phyloP scores from a whole-genome alignment of 2,329 filamentous ascomycete species.

The Pseudogymnoascus sp. region DNA sequence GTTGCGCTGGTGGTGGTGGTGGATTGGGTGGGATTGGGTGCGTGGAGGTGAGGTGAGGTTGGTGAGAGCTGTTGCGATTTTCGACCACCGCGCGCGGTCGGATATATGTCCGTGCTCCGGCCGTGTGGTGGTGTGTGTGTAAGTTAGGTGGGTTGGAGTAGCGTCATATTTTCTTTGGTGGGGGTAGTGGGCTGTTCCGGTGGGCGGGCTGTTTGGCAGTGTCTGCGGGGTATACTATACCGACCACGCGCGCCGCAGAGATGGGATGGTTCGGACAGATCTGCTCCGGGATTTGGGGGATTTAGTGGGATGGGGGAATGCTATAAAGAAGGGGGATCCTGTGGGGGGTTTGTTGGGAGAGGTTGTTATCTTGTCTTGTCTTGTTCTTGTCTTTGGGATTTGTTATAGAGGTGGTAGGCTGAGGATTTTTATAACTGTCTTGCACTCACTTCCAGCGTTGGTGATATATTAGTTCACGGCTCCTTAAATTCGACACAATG shows the following conservation, averaged over 20 bases:
- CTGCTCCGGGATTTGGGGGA: not conserved
- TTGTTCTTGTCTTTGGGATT: not conserved
- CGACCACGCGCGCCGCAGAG: not conserved
- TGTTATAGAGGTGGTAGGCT: too few species aligned
- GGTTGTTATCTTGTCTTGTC: not conserved
- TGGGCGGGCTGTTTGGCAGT: not conserved
- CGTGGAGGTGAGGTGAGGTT: not conserved
- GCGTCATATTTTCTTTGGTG: not conserved
- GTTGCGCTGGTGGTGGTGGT: not conserved
- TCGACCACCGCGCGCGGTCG: not conserved
- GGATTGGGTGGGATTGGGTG: not conserved
- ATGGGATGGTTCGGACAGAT: not conserved
- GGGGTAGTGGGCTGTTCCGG: not conserved
- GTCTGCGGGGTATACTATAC: not conserved
- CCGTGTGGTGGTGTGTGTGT: not conserved
- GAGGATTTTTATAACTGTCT: not conserved
- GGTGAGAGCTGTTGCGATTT: not conserved
- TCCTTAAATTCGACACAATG: not conserved
- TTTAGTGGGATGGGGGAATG: not conserved
- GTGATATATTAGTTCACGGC: not conserved
- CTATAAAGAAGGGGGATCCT: not conserved
- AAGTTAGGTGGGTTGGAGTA: too few species aligned
- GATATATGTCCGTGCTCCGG: not conserved
- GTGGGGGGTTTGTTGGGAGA: not conserved
- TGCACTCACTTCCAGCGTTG: not conserved